Percentiles rank a stretch among this genome's conserved stretches.
phyloP scores from a whole-genome alignment of 371 early-diverging fungal species.

The Haplosporangium sp. region DNA sequence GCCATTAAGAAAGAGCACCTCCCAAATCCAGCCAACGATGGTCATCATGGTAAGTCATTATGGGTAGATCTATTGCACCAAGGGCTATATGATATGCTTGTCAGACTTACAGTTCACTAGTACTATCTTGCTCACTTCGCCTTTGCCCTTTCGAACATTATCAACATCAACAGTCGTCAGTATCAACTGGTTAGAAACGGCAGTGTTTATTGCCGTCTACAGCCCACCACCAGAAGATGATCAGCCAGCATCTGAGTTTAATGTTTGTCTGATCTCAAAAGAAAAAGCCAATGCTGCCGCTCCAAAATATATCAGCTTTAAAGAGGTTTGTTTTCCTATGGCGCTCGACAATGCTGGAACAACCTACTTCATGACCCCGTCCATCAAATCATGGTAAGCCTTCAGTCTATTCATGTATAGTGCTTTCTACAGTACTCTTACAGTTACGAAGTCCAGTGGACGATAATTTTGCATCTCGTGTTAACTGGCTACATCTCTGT shows the following conservation, averaged over 20 bases:
- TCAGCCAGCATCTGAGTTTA: slow-evolving; percentile 4
- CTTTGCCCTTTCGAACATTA: background rate
- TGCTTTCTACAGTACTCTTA: background rate
- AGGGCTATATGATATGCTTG: background rate
- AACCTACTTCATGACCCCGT: slow-evolving; percentile 29
- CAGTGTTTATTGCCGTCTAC: slow-evolving; percentile 41
- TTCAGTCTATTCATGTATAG: background rate
- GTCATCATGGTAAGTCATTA: slow-evolving; percentile 17
- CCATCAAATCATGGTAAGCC: slow-evolving; percentile 37
- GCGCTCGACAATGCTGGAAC: slow-evolving; percentile 14
- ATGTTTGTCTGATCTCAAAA: slow-evolving; percentile 42
- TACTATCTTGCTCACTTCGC: background rate
- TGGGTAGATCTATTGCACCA: background rate
- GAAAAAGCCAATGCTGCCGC: slow-evolving; percentile 20
- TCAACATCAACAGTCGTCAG: slow-evolving; percentile 15
- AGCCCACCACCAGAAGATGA: slow-evolving; percentile 23
- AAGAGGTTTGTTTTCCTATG: slow-evolving; percentile 41
- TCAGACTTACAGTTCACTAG: too few relatives aligned
- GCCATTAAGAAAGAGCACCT: slow-evolving; percentile 41
- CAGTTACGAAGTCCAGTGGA: too few relatives aligned
- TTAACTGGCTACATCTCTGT: background rate
- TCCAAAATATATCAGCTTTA: slow-evolving; percentile 20
- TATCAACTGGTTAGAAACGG: slow-evolving; percentile 47
- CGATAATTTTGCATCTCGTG: background rate
- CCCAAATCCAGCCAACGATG: slow-evolving; percentile 24